Base-by-base conservation (phyloP, 495 filamentous ascomycete genomes). In the Lindgomyces ingoldianus region DNA sequence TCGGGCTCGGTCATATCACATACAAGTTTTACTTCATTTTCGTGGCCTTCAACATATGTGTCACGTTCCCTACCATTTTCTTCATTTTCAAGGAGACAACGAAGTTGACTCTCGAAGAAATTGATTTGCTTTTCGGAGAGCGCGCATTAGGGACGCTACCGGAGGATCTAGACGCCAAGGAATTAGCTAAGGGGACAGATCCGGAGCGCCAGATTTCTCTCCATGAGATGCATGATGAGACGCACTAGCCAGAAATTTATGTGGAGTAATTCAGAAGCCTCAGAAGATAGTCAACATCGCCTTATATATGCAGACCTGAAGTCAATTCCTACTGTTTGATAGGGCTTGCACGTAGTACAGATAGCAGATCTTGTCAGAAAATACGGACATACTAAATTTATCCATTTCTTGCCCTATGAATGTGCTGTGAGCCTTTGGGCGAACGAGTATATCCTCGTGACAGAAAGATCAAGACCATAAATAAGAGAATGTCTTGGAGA, bases 21-120 rank as follows among this genome's bases (percentile, higher is more conserved):
- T 88, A 81, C 69, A 70, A 70, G 42, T 88, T 76, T 63, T 87
- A 85, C 69, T 77, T 81, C 58, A 57, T 87, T 6, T 88, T 87
- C 64, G 77, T 84, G 60, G 77, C 64, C 10, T 65, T 68, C 39
- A 76, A 75, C 22, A 45, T 71, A 52, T 65, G 73, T 19, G 57
- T 64, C 61, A 70, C 55, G 57, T 70, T 53, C 60, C 65, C 74
- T 0, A 74, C 78, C 0, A 76, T 86, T 9, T 83, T 77, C 66
- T 78, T 84, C 69, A 74, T 81, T 36, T 84, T 84, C 68, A 79
- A 78, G 62, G 82, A 86, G 69, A 85, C 82, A 0, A 84, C 82
- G 51, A 78, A 81, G 53, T 74, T 84, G 39, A 77, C 77, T 0
- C 70, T 86, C 1, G 83, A 86, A 60, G 81, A 83, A 56, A 84